A percentile compares a stretch with the other conserved stretches of the same genome.
Conservation (phyloP, 192 early-diverging fungal genomes). For the Coemansia sp. region DNA sequence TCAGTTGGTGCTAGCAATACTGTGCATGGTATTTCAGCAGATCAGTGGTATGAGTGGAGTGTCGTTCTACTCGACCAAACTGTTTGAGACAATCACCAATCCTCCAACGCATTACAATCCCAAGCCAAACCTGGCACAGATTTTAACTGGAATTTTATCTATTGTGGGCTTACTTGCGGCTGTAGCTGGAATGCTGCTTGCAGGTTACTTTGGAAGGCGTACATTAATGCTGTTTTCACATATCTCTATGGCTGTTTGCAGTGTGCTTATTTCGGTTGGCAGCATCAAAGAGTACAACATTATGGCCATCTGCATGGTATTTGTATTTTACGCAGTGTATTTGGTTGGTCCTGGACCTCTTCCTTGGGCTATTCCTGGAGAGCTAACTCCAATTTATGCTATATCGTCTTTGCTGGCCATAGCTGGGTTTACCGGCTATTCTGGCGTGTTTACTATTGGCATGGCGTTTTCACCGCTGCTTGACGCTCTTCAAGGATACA, state of each 20-base stretch:
- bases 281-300: slow-evolving; percentile 41
- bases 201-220: slow-evolving; percentile 66
- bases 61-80: slow-evolving; percentile 74
- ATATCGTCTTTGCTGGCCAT: slow-evolving; percentile 62
- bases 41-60: slow-evolving; percentile 76
- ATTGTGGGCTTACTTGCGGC: slow-evolving; percentile 22
- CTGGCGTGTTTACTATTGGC: slow-evolving; percentile 55
- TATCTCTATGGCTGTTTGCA: slow-evolving; percentile 57
- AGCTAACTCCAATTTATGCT: slow-evolving; percentile 72
- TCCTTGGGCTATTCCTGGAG: slow-evolving; percentile 73
- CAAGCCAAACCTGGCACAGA: slow-evolving; percentile 36
- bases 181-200: slow-evolving; percentile 42
- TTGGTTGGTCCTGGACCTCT: slow-evolving; percentile 74
- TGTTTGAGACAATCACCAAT: slow-evolving; percentile 54
- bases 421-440: slow-evolving; percentile 68
- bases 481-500: slow-evolving; percentile 34
- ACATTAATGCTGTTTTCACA: slow-evolving; percentile 65
- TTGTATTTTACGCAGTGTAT: slow-evolving; percentile 67
- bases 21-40: slow-evolving; percentile 71
- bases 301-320: slow-evolving; percentile 60
- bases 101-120: slow-evolving; percentile 8
- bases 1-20: slow-evolving; percentile 60
- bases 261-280: slow-evolving; percentile 61
- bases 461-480: slow-evolving; percentile 55
- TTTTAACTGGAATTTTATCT: slow-evolving; percentile 28